Conservation (phyloP, 1,139 yeast species). For the Kodamaea derodonti region DNA sequence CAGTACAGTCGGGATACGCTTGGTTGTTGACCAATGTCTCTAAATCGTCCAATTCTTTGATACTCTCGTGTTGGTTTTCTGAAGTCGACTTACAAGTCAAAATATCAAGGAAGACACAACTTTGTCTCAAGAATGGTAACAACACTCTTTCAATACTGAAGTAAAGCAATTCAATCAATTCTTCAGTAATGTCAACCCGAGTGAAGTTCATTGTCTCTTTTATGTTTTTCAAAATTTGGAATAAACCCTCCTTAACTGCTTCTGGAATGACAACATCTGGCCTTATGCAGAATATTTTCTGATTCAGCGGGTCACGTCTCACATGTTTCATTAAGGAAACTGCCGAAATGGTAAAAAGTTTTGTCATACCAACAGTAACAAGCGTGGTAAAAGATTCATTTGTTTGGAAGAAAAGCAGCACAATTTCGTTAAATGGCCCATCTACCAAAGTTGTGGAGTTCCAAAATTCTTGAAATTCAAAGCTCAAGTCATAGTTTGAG, state of each 20-base stretch:
- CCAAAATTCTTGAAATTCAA: conserved; percentile 25
- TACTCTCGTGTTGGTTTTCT: conserved; percentile 22
- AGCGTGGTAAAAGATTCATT: conserved; percentile 39
- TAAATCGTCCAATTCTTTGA: conserved; percentile 11
- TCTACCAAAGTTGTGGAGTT: conserved; percentile 20
- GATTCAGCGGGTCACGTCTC: neutral
- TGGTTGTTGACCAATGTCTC: conserved; percentile 16
- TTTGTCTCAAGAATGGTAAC: conserved; percentile 35
- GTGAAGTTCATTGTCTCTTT: conserved; percentile 1
- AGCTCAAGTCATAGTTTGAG: conserved; percentile 12
- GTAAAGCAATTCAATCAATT: conserved; percentile 15
- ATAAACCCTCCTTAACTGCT: neutral
- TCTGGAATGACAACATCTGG: neutral
- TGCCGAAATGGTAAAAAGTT: conserved; percentile 21
- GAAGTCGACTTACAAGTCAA: conserved; percentile 25
- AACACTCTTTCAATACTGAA: conserved; percentile 27
- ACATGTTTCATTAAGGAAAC: conserved; percentile 15
- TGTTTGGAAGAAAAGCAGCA: conserved; percentile 41
- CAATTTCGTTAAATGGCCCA: conserved; percentile 36
- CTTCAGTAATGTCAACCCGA: conserved; percentile 5
- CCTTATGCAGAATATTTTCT: neutral
- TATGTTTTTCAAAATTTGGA: neutral
- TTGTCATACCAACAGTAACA: conserved; percentile 28
- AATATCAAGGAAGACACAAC: conserved; percentile 32
- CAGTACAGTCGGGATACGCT: conserved; percentile 16